Base-by-base conservation (phyloP, 495 filamentous ascomycete species). In the Haplographium delicatum region DNA sequence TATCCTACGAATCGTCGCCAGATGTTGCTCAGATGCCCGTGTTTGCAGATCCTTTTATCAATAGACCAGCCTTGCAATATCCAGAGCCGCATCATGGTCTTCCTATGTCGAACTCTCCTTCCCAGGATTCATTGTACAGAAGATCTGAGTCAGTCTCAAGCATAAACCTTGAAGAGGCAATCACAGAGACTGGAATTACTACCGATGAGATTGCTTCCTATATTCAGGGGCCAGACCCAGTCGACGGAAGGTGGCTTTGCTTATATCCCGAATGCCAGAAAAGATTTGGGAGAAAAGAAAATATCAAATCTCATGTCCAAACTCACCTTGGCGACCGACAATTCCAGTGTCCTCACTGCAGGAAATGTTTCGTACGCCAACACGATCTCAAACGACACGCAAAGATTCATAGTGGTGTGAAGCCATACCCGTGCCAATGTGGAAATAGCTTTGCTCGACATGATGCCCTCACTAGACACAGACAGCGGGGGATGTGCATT, bases 291-390 rank as follows among this genome's bases (percentile, higher is more conserved):
- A 79, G 93, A 41, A 93, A 95, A 64, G 93, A 98, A 68, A 98
- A 98, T 66, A 94, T 96, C 71, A 94, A 91, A 61, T 91, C 89
- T 7, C 93, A 98, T 65, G 87, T 98, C 35, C 93, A 98, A 66
- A 96, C 93, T 1, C 93, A 98, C 62, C 83, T 98, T 47, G 91
- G 91, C 54, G 94, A 97, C 56, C 79, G 94, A 24, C 94, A 95
- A 62, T 98, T 83, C 68, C 80, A 83, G 60, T 98, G 93, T 64
- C 84, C 87, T 42, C 78, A 84, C 19, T 98, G 93, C 68, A 74
- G 82, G 20, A 96, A 96, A 65, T 88, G 88, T 65, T 98, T 98
- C 60, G 94, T 97, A 51, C 83, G 93, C 22, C 90, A 93, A 53
- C 94, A 98, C 63, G 93, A 98, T 62, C 80, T 97, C 49, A 98